phyloP scores from a whole-genome alignment of 2,329 filamentous ascomycete genomes.

The Trematosphaeria pertusa region DNA sequence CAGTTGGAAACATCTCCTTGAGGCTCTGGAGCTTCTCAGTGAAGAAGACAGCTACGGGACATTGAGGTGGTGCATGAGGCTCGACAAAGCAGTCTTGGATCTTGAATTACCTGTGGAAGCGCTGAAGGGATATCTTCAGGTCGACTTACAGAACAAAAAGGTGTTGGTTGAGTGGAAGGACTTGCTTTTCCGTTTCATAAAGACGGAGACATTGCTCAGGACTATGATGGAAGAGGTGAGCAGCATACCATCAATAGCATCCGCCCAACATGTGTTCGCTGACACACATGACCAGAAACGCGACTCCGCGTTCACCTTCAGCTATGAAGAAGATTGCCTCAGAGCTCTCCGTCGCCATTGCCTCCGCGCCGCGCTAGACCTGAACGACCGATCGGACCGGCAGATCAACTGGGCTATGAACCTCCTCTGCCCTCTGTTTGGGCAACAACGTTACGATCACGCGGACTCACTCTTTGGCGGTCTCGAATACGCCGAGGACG shows the following conservation, averaged over 20 bases:
- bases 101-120: conserved; percentile 23
- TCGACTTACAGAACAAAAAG: conserved; percentile 10
- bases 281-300: conserved; percentile 16
- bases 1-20: conserved; percentile 7
- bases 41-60: conserved; percentile 23
- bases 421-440: conserved; percentile 30
- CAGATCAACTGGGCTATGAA: conserved; percentile 32
- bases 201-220: conserved; percentile 28
- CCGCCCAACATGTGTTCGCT: no score
- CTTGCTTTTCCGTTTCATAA: conserved; percentile 31
- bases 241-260: neutral
- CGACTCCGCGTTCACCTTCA: conserved; percentile 26
- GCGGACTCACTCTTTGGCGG: conserved; percentile 4
- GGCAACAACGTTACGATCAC: conserved; percentile 14
- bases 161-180: conserved; percentile 31
- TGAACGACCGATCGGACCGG: conserved; percentile 15
- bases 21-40: conserved; percentile 12
- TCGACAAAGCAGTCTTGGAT: conserved; percentile 37
- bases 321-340: conserved; percentile 35
- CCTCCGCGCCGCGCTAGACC: conserved; percentile 23
- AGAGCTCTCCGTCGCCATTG: conserved; percentile 34
- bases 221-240: conserved; percentile 27
- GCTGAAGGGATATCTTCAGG: conserved; percentile 8
- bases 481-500: conserved; percentile 25
- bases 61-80: conserved; percentile 33